Percentiles rank a stretch among this genome's conserved stretches.
These are phyloP conservation scores for Camellia oleifera DNA, from an alignment of 179 eudicot genomes.

Conservation along the genomic window DNA sequence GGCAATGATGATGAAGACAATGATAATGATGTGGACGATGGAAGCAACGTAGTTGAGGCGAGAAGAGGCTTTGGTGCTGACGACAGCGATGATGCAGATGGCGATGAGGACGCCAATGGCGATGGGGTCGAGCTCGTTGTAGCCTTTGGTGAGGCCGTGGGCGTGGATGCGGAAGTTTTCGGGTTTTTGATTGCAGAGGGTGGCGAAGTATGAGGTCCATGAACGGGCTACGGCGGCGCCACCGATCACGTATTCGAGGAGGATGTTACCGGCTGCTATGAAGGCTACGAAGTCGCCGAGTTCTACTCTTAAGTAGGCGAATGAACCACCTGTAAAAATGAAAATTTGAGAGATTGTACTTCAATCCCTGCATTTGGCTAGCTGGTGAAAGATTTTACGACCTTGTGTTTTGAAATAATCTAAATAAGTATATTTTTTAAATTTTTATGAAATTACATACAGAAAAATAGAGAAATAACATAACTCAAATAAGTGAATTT, in stretches of 20 bases:
- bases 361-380: too few relatives aligned
- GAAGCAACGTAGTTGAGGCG: constrained; percentile 53
- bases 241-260: constrained; percentile 57
- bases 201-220: constrained; percentile 85
- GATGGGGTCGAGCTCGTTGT: constrained; percentile 60
- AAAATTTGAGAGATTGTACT: neutral
- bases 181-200: constrained; percentile 55
- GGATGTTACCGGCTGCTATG: constrained; percentile 79
- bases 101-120: constrained; percentile 39
- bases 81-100: constrained; percentile 41
- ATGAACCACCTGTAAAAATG: constrained; percentile 38
- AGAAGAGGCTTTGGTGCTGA: constrained; percentile 52
- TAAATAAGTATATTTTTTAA: too few relatives aligned
- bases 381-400: neutral
- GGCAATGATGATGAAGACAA: constrained; percentile 51
- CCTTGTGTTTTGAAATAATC: too few relatives aligned
- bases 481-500: too few relatives aligned
- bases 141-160: constrained; percentile 33
- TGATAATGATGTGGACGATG: constrained; percentile 44
- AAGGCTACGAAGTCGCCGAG: constrained; percentile 75
- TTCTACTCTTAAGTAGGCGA: constrained; percentile 66
- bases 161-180: constrained; percentile 39
- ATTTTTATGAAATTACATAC: too few relatives aligned
- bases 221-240: constrained; percentile 70
- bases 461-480: too few relatives aligned